These are phyloP conservation scores for Persicaria maculosa DNA, from an alignment of 148 eudicot species.

Conservation along the genomic window DNA sequence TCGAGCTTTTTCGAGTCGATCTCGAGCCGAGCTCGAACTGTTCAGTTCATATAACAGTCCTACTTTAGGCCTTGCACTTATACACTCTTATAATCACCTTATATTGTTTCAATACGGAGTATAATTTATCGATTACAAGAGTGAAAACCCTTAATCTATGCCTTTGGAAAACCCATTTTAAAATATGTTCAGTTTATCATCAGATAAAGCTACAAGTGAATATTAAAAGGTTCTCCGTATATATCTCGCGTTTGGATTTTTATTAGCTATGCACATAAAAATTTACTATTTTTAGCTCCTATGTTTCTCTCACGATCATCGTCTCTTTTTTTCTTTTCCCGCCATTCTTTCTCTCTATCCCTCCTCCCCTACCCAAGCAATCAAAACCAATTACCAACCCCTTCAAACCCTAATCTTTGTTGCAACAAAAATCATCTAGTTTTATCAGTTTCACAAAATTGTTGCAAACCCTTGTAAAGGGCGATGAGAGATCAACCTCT, in stretches of 20 bases:
- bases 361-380: not conserved
- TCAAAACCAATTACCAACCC: not conserved
- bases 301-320: not conserved
- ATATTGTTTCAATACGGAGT: too few relatives aligned
- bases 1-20: too few relatives aligned
- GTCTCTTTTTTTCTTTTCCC: not conserved
- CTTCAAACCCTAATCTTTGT: conserved; percentile 7
- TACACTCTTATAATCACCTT: too few relatives aligned
- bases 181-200: too few relatives aligned
- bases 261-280: not conserved
- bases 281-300: conserved; percentile 7
- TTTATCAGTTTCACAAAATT: not conserved
- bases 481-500: conserved; percentile 7
- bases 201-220: not conserved
- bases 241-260: not conserved
- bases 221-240: not conserved
- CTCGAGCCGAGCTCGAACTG: too few relatives aligned
- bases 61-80: too few relatives aligned
- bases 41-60: too few relatives aligned
- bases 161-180: too few relatives aligned
- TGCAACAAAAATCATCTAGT: not conserved
- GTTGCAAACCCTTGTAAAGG: conserved; percentile 12
- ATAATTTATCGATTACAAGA: too few relatives aligned
- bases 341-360: conserved; percentile 6
- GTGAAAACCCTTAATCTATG: too few relatives aligned